Evolutionary conservation across 306 rosid species (phyloP).

Genomic region (Trifolium dubium): DNA sequence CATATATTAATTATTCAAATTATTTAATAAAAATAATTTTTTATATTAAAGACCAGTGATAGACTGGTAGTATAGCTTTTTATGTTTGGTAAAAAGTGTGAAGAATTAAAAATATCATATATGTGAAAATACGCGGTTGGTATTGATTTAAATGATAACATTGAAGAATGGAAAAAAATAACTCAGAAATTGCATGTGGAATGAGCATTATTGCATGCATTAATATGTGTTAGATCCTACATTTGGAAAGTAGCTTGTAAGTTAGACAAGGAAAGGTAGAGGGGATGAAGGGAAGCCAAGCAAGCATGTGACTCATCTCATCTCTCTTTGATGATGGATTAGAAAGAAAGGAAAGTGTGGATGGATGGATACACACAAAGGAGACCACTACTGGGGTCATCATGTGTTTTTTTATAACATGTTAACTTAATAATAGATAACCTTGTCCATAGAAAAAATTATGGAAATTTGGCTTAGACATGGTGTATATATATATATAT

Average conservation of each 20-base stretch:
- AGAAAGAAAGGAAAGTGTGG: conserved; percentile 65
- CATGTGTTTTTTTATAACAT: conserved; percentile 45
- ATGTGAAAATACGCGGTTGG: conserved; percentile 39
- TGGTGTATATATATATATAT: no score
- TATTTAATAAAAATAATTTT: no score
- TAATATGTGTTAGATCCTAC: conserved; percentile 47
- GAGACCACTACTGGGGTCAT: conserved; percentile 47
- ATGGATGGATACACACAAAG: conserved; percentile 31
- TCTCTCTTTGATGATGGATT: conserved; percentile 55
- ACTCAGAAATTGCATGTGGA: conserved; percentile 54
- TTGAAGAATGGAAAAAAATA: conserved; percentile 49
- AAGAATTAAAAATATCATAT: not conserved
- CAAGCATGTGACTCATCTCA: conserved; percentile 71
- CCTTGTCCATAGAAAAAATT: no score
- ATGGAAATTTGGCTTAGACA: no score
- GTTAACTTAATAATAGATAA: conserved; percentile 52
- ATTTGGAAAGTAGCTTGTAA: conserved; percentile 59
- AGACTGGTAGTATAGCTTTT: no score
- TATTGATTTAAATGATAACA: conserved; percentile 48
- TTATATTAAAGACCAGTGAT: no score
- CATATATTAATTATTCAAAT: no score
- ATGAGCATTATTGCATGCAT: conserved; percentile 54
- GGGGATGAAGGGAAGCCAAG: conserved; percentile 45
- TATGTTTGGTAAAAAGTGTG: not conserved
- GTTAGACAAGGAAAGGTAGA: conserved; percentile 49